These are phyloP conservation scores for Fusarium sp. DNA, from an alignment of 2,329 filamentous ascomycete genomes.

Conservation along the genomic window DNA sequence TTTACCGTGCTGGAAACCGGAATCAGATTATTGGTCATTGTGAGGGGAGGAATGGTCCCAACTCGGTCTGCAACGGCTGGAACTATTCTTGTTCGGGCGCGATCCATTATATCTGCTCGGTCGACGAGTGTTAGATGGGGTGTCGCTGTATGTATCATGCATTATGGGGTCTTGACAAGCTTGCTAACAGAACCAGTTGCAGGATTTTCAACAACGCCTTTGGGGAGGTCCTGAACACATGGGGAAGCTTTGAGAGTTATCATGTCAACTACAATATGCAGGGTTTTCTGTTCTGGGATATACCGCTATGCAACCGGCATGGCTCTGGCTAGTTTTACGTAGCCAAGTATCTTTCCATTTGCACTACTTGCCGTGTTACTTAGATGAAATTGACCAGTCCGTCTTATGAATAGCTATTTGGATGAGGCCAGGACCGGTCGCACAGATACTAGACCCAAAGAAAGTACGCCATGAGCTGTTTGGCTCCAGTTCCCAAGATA, in stretches of 20 bases:
- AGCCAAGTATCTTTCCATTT: background rate
- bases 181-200: background rate
- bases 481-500: background rate
- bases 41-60: background rate
- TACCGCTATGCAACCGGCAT: background rate
- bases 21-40: slow-evolving; percentile 2
- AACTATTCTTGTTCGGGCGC: background rate
- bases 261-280: background rate
- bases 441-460: background rate
- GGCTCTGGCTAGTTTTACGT: background rate
- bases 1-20: background rate
- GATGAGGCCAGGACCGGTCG: too few species aligned
- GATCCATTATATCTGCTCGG: background rate
- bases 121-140: background rate
- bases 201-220: background rate
- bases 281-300: background rate
- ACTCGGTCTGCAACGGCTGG: background rate
- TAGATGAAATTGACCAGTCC: too few species aligned
- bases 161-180: background rate
- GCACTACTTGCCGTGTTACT: background rate
- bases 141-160: background rate
- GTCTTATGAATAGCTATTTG: too few species aligned
- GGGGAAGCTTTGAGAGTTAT: background rate
- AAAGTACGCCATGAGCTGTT: background rate
- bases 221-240: background rate